These are phyloP conservation scores for Saturnispora quitensis DNA, from an alignment of 805 yeast genomes.

Conservation along the genomic window DNA sequence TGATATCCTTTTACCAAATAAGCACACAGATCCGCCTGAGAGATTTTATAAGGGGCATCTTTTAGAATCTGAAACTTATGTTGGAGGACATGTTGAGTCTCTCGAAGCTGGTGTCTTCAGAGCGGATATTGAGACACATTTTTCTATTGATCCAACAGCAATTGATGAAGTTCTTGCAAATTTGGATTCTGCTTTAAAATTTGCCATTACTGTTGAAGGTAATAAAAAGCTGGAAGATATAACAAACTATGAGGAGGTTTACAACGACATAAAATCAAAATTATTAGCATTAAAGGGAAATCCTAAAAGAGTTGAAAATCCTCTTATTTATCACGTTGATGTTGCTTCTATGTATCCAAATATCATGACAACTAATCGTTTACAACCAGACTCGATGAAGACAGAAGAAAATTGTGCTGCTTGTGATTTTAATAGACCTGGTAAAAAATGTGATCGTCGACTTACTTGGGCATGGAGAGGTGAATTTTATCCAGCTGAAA, in stretches of 20 bases:
- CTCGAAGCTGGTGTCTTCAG: slow-evolving; percentile 97
- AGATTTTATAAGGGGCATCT: slow-evolving; percentile 91
- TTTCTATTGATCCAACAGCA: slow-evolving; percentile 72
- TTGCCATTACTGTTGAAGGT: slow-evolving; percentile 78
- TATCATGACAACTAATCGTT: slow-evolving; percentile 93
- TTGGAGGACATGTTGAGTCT: slow-evolving; percentile 98
- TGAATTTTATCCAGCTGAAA: slow-evolving; percentile 83
- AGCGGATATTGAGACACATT: slow-evolving; percentile 70
- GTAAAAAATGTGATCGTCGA: slow-evolving; percentile 84
- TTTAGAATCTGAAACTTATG: slow-evolving; percentile 91
- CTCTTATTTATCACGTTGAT: slow-evolving; percentile 93
- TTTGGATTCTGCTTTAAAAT: slow-evolving; percentile 66
- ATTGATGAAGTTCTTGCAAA: slow-evolving; percentile 71
- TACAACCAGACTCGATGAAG: slow-evolving; percentile 98
- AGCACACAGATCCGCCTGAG: slow-evolving; percentile 90
- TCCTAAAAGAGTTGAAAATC: slow-evolving; percentile 65
- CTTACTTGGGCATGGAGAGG: slow-evolving; percentile 99
- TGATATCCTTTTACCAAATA: slow-evolving; percentile 78
- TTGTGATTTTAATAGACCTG: slow-evolving; percentile 95
- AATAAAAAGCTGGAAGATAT: slow-evolving; percentile 67
- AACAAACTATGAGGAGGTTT: slow-evolving; percentile 69
- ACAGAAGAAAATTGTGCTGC: slow-evolving; percentile 92
- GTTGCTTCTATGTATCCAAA: slow-evolving; percentile 99
- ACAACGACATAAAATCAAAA: slow-evolving; percentile 42
- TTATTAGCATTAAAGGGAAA: slow-evolving; percentile 50